Evolutionary conservation across 2,329 filamentous ascomycete genomes (phyloP), one percentile per base, ranked within the genome.

Genomic region (Neurospora crassa): DNA sequence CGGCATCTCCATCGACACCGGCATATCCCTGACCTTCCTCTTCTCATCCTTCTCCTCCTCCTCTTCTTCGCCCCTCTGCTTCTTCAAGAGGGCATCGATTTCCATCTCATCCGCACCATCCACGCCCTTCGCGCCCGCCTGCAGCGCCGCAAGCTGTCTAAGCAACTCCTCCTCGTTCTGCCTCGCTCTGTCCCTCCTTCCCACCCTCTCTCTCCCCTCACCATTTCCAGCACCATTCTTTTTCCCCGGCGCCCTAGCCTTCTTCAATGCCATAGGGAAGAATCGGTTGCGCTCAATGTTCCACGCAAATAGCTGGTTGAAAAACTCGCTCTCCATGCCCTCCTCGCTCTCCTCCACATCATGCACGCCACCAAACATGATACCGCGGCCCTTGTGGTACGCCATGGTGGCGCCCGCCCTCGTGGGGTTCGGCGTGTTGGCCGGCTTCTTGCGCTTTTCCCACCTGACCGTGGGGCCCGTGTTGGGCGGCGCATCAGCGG

Each of bases 321-420:
- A 99, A 82, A 99, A 99, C 79, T 97, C 94, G 78, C 93, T 97
- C 70, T 99, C 95, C 75, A 99, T 97, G 3, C 92, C 94, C 80
- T 99, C 96, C 79, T 97, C 94, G 74, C 89, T 95, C 79, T 94
- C 88, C 80, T 97, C 93, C 0, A 96, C 91, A 76, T 97, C 94
- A 77, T 97, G 93, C 4, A 99, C 96, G 69, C 96, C 96, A 67
- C 96, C 96, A 79, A 98, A 98, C 77, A 93, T 83, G 71, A 99
- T 95, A 0, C 96, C 96, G 73, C 96, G 89, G 0, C 95, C 94
- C 81, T 95, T 96, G 82, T 99, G 96, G 79, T 91, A 93, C 0
- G 93, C 89, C 94, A 98, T 98, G 2, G 95, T 98, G 0, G 93
- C 90, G 41, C 96, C 96, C 3, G 94, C 94, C 29, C 96, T 89